Base-by-base conservation (phyloP, 2,329 filamentous ascomycete species). In the Curvularia spicifera region DNA sequence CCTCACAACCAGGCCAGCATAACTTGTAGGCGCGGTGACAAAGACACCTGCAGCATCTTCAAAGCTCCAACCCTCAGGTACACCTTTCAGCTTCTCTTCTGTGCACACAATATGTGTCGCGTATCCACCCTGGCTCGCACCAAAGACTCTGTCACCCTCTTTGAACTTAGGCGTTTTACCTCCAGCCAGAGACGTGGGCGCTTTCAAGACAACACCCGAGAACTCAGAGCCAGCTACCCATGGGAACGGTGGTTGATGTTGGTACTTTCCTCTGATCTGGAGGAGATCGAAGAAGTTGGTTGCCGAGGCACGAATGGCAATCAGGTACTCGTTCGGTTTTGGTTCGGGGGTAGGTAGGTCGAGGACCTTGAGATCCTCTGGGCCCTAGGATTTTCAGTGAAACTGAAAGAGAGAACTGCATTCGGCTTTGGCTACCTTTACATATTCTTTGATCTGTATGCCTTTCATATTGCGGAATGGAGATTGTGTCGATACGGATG, bases 211-310 rank as follows among this genome's bases (percentile, higher is more conserved):
- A 5, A 87, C 83, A 64, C 94, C 94, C 24, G 91, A 87, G 80
- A 97, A 98, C 75, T 98, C 94, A 71, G 86, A 86, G 60, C 94
- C 94, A 0, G 91, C 87, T 49, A 94, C 80, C 93, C 93, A 97
- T 31, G 93, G 93, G 48, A 97, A 88, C 0, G 90, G 87, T 0
- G 93, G 93, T 71, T 97, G 93, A 74, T 91, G 85, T 75, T 98
- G 94, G 79, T 98, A 98, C 85, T 96, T 96, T 56, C 94, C 94
- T 72, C 92, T 89, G 72, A 97, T 92, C 75, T 98, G 94, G 53
- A 98, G 87, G 57, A 97, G 90, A 76, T 98, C 94, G 82, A 97
- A 98, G 85, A 98, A 98, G 81, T 98, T 98, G 71, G 91, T 91
- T 20, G 92, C 94, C 0, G 90, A 85, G 46, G 94, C 91, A 78